These are phyloP conservation scores for Leishmania turanica DNA, from an alignment of 208 protist genomes.

Conservation along the genomic window DNA sequence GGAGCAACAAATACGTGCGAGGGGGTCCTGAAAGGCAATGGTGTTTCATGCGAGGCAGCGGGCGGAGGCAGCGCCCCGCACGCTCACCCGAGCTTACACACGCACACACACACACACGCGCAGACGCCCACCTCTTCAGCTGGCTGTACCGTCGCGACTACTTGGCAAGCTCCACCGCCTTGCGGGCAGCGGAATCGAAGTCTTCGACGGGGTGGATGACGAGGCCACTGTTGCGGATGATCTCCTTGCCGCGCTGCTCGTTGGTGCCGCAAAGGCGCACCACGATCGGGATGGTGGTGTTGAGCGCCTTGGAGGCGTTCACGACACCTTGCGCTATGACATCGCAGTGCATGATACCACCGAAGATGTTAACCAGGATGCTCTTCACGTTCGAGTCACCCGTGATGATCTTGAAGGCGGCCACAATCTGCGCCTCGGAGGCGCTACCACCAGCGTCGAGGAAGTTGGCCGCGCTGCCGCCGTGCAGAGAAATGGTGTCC, in stretches of 20 bases:
- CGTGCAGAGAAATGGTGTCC: conserved; percentile 99
- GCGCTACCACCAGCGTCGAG: conserved; percentile 98
- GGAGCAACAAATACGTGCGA: neutral
- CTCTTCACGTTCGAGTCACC: conserved; percentile 93
- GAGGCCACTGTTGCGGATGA: conserved; percentile 92
- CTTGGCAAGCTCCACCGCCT: conserved; percentile 71
- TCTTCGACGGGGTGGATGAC: conserved; percentile 77
- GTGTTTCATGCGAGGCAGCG: neutral
- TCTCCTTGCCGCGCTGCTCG: conserved; percentile 93
- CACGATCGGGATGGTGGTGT: conserved; percentile 95
- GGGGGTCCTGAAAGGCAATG: neutral
- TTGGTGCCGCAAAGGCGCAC: conserved; percentile 96
- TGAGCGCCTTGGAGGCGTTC: conserved; percentile 84
- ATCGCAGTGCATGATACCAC: conserved; percentile 99
- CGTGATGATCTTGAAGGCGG: conserved; percentile 98
- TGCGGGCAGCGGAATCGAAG: conserved; percentile 85
- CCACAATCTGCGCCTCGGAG: conserved; percentile 92
- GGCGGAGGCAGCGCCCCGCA: neutral
- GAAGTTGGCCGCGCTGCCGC: conserved; percentile 99
- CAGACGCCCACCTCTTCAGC: neutral
- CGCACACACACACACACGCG: neutral
- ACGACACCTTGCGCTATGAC: conserved; percentile 98
- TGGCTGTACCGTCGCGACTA: neutral
- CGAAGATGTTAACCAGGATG: conserved; percentile 99
- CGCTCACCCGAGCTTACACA: neutral